Conservation (phyloP, 495 filamentous ascomycete genomes). For the Talaromyces thailandensis region DNA sequence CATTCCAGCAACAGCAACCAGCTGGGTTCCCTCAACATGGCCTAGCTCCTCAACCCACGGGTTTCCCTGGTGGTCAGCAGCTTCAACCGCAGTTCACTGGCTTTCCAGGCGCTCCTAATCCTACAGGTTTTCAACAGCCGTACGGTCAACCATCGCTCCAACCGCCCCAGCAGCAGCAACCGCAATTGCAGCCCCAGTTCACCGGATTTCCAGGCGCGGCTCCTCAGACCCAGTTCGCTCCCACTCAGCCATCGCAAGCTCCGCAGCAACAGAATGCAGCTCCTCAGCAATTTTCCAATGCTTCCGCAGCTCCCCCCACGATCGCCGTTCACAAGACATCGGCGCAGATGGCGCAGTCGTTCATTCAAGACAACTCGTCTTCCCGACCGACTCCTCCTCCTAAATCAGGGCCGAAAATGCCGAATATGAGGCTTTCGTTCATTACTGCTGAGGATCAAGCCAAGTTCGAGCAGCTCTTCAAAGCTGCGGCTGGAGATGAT, state of each 20-base stretch:
- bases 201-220: not conserved
- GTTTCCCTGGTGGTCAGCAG: slow-evolving; percentile 32
- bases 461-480: slow-evolving; percentile 97
- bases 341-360: slow-evolving; percentile 77
- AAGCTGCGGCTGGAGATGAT: slow-evolving; percentile 81
- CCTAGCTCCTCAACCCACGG: slow-evolving; percentile 41
- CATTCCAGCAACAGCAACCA: slow-evolving; percentile 46
- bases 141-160: slow-evolving; percentile 14
- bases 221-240: slow-evolving; percentile 2
- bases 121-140: slow-evolving; percentile 19
- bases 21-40: slow-evolving; percentile 26
- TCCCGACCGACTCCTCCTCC: slow-evolving; percentile 42
- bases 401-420: slow-evolving; percentile 62
- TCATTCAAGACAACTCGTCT: slow-evolving; percentile 41
- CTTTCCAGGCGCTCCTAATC: slow-evolving; percentile 37
- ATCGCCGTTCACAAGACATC: slow-evolving; percentile 52
- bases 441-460: slow-evolving; percentile 93
- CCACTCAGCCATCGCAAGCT: slow-evolving; percentile 7
- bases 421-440: slow-evolving; percentile 91
- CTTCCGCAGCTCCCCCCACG: slow-evolving; percentile 24
- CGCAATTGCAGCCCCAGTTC: slow-evolving; percentile 23
- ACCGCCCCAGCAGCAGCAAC: slow-evolving; percentile 33
- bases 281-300: slow-evolving; percentile 11
- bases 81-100: slow-evolving; percentile 40
- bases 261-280: slow-evolving; percentile 37